Evolutionary conservation across 306 rosid genomes (phyloP).

Genomic region (Fragaria ananassa): DNA sequence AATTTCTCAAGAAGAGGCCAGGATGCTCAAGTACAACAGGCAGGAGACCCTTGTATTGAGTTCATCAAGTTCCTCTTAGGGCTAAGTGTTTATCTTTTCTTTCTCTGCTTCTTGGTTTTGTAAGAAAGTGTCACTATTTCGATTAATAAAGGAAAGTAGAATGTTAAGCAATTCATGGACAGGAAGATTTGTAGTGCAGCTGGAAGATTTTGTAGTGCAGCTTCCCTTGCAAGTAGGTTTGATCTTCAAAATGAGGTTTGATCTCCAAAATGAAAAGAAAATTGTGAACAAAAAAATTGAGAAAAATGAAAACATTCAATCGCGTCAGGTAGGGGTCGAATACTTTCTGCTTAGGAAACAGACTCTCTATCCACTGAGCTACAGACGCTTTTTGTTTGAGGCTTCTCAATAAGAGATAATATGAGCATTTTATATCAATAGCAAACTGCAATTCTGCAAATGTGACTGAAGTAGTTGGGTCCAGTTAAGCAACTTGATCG

Average conservation of each 20-base stretch:
- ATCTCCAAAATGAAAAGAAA: too few species aligned
- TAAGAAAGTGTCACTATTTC: not conserved
- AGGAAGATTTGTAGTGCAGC: not conserved
- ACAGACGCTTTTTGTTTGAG: not conserved
- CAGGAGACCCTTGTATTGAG: slow-evolving; percentile 28
- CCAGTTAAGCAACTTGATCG: not conserved
- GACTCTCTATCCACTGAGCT: slow-evolving; percentile 8
- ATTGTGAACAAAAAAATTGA: not conserved
- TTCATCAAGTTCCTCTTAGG: slow-evolving; percentile 21
- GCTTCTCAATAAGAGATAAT: too few species aligned
- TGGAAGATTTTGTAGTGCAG: not conserved
- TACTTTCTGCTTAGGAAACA: slow-evolving; percentile 7
- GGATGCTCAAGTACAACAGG: slow-evolving; percentile 41
- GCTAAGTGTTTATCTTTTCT: not conserved
- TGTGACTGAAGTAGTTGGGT: not conserved
- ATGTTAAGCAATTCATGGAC: not conserved
- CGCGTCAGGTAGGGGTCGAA: slow-evolving; percentile 8
- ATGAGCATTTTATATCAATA: too few species aligned
- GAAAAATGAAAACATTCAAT: not conserved
- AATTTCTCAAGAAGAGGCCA: slow-evolving; percentile 34
- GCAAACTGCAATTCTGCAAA: too few species aligned
- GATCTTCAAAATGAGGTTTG: too few species aligned
- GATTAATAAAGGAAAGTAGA: not conserved
- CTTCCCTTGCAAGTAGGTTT: not conserved
- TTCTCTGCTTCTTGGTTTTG: not conserved